These are phyloP conservation scores for Amesomyces nigricolor DNA, from an alignment of 2,329 filamentous ascomycete genomes.

Conservation along the genomic window DNA sequence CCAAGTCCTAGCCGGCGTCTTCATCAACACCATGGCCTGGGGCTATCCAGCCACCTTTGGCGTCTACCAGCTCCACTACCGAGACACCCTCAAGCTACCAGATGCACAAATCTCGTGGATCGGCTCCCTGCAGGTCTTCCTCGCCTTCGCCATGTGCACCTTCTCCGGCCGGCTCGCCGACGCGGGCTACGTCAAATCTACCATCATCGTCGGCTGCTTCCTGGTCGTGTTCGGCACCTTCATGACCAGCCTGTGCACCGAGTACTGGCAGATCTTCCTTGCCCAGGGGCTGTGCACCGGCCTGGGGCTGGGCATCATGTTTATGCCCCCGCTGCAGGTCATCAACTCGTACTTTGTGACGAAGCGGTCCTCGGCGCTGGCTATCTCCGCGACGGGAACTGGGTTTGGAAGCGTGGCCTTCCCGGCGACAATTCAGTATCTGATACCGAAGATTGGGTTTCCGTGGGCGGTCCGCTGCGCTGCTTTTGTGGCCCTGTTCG, in stretches of 20 bases:
- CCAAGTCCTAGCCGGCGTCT: slow-evolving; percentile 43
- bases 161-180: slow-evolving; percentile 46
- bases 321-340: slow-evolving; percentile 47
- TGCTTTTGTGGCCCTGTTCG: slow-evolving; percentile 53
- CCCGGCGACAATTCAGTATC: slow-evolving; percentile 50
- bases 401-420: slow-evolving; percentile 59
- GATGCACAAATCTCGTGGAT: slow-evolving; percentile 42
- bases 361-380: slow-evolving; percentile 52
- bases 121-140: slow-evolving; percentile 46
- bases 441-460: slow-evolving; percentile 58
- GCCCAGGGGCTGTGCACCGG: slow-evolving; percentile 51
- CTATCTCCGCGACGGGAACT: slow-evolving; percentile 54
- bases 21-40: slow-evolving; percentile 47
- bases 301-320: slow-evolving; percentile 50
- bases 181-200: slow-evolving; percentile 42
- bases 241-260: slow-evolving; percentile 39
- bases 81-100: slow-evolving; percentile 31
- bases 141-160: slow-evolving; percentile 45
- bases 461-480: slow-evolving; percentile 58
- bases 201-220: slow-evolving; percentile 37
- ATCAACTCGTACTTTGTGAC: slow-evolving; percentile 54
- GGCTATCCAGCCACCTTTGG: slow-evolving; percentile 46
- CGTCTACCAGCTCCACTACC: slow-evolving; percentile 44
- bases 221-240: slow-evolving; percentile 44
- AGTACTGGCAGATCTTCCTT: slow-evolving; percentile 50